Base-by-base conservation (phyloP, 2,329 filamentous ascomycete species). In the Aspergillus aculeatus region DNA sequence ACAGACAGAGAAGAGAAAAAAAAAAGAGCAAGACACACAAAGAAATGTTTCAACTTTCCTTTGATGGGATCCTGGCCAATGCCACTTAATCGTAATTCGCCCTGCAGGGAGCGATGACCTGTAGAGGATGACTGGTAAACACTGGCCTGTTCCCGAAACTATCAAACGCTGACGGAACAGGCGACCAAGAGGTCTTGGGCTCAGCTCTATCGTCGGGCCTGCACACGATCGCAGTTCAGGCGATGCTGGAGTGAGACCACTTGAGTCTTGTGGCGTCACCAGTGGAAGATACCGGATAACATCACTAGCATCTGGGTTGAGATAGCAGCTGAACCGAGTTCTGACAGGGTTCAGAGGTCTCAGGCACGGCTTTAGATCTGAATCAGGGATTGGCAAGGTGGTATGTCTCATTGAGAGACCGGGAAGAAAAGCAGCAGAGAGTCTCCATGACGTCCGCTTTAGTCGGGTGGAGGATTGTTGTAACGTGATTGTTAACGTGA, bases 401-500 rank as follows among this genome's bases (percentile, higher is more conserved):
- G 62, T 61, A 65, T 65, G 63, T 61, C 56, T 54, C 56, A 63
- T 58, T 47, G 48, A 50, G 6, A 44, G 38, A 44, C 32, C 32
- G 38, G 32, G 11, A 35, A 35, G 32, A 35, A 12, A 12, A 16
- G 32, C 38, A 16, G 38, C 14, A 16, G 14, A 7, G 16, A 6
- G 38, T n/a, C 6, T 12, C 3, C 38, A n/a, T 44, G n/a, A 44
- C 38, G 38, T 44, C 38, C n/a, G 38, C 38, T 44, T 19, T n/a
- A 44, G 38, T 44, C 16, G 38, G 56, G 50, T 19, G 44, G 47
- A 49, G 38, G 26, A 26, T 38, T 52, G 50, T 41, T 41, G 21
- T 24, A 24, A 52, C 16, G 9, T 35, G 19, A 59, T 53, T 64
- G 64, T 53, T 53, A 66, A 64, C 59, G 54, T 58, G 61, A 61